A percentile compares a stretch with the other conserved stretches of the same genome.
Conservation (phyloP, 805 yeast genomes). For the Maudiozyma serrabonitensis region DNA sequence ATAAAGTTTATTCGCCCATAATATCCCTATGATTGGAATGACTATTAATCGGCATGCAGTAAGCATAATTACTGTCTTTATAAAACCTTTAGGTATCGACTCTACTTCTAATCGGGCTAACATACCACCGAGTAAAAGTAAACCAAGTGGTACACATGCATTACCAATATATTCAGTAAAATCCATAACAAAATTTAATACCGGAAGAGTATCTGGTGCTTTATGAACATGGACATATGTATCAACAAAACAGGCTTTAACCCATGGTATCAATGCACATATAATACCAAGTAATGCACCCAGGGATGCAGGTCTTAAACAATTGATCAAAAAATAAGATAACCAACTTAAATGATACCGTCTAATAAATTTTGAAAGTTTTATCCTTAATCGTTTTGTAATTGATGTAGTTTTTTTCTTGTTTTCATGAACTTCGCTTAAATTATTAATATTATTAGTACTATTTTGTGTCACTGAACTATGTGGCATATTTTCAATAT, state of each 20-base stretch:
- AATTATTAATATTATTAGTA: too few relatives aligned
- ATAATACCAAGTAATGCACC: constrained; percentile 57
- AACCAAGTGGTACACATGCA: constrained; percentile 84
- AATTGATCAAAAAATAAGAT: constrained; percentile 38
- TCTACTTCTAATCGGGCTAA: constrained; percentile 62
- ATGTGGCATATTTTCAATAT: neutral
- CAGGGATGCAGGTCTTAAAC: constrained; percentile 61
- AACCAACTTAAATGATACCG: constrained; percentile 29
- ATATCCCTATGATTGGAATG: constrained; percentile 71
- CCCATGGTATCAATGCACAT: constrained; percentile 78
- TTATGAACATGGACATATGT: constrained; percentile 43
- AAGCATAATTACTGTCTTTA: constrained; percentile 49
- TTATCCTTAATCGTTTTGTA: constrained; percentile 4
- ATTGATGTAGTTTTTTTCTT: neutral
- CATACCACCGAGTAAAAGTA: constrained; percentile 77
- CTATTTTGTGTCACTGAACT: neutral
- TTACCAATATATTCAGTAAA: constrained; percentile 69
- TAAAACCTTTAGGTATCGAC: constrained; percentile 51
- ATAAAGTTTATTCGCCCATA: constrained; percentile 51
- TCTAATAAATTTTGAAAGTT: constrained; percentile 16
- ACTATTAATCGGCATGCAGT: constrained; percentile 51
- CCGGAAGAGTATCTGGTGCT: constrained; percentile 84
- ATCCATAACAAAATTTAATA: constrained; percentile 79
- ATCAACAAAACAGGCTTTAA: constrained; percentile 58
- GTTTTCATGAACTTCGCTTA: neutral